Base-by-base conservation (phyloP, 345 rosid species). In the Eucalyptus curtisii region DNA sequence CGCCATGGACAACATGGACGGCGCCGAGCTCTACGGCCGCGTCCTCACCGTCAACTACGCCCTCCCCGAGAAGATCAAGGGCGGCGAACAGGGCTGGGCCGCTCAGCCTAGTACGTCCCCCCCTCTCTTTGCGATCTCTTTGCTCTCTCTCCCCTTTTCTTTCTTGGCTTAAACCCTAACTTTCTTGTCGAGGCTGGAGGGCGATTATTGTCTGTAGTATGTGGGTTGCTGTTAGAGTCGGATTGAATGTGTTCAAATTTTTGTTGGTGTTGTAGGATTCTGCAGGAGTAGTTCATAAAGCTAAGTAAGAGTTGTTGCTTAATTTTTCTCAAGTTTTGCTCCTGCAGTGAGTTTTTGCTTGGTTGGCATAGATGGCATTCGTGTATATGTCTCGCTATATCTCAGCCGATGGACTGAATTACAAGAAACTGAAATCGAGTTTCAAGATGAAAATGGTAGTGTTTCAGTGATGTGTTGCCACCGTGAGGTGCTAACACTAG, bases 21-120 rank as follows among this genome's bases (percentile, higher is more conserved):
- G 98, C 49, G 96, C 99, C 13, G 99, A 98, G 93, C 99, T 98
- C 40, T 97, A 96, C 85, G 99, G 99, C n/a, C 97, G 98, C 11
- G 99, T 97, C 85, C 99, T 97, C 90, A 98, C 99, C 50, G 99
- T 98, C 90, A 98, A 98, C 88, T 98, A 96, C 88, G 99, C 99
- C 52, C 96, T 97, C 44, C 99, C 99, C 6, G 99, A 98, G 96
- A 91, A 92, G 49, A 98, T 97, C 88, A 98, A 98, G 96, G 99
- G 99, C 88, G 99, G 99, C 12, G 99, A 98, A 88, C 99, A 97
- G 92, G 99, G 99, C 22, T 98, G 99, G 99, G 99, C 99, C 13
- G 99, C 99, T 14, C 99, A 98, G 90, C 99, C 99, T n/a, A 95
- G 99, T 97, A 94, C 10, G 96, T 93, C 48, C 86, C 33, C 47